Conservation (phyloP, 2,329 filamentous ascomycete genomes). For the Arthrobotrys conoides region DNA sequence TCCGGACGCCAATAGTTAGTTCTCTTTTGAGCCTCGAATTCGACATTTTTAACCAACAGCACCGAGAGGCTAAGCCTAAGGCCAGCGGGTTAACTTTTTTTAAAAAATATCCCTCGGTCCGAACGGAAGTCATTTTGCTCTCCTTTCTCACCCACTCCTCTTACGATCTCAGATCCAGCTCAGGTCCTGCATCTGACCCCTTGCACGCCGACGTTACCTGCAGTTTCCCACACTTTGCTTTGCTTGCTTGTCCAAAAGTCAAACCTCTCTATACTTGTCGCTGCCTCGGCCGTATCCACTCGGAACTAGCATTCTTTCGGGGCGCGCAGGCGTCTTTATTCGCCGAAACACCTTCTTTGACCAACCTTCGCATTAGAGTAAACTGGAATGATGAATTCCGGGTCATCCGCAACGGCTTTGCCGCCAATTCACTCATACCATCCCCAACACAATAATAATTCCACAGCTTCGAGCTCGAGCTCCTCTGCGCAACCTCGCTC, state of each 20-base stretch:
- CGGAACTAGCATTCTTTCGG: constrained; percentile 34
- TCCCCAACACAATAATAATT: constrained; percentile 32
- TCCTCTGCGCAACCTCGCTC: constrained; percentile 56
- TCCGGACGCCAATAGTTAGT: not conserved
- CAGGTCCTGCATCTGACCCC: constrained; percentile 41
- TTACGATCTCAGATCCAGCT: constrained; percentile 39
- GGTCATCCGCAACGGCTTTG: constrained; percentile 54
- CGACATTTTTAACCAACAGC: not conserved
- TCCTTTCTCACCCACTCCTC: constrained; percentile 29
- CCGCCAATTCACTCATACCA: constrained; percentile 58
- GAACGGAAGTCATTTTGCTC: constrained; percentile 58
- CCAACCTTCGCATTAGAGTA: constrained; percentile 1
- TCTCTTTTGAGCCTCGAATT: not conserved
- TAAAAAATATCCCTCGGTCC: constrained; percentile 50
- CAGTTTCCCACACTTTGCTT: constrained; percentile 13
- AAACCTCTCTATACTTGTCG: constrained; percentile 21
- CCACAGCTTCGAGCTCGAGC: constrained; percentile 22
- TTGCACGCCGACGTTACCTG: constrained; percentile 24
- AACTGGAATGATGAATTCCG: constrained; percentile 45
- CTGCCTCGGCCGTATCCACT: constrained; percentile 23
- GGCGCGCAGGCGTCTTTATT: constrained; percentile 34
- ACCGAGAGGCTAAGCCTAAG: constrained; percentile 5
- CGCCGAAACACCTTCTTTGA: constrained; percentile 23
- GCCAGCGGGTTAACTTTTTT: constrained; percentile 30
- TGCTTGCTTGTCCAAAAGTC: not conserved